Percentiles rank a stretch among this genome's conserved stretches.
phyloP scores from a whole-genome alignment of 2,329 filamentous ascomycete genomes.

The Dothiorella sarmentorum region DNA sequence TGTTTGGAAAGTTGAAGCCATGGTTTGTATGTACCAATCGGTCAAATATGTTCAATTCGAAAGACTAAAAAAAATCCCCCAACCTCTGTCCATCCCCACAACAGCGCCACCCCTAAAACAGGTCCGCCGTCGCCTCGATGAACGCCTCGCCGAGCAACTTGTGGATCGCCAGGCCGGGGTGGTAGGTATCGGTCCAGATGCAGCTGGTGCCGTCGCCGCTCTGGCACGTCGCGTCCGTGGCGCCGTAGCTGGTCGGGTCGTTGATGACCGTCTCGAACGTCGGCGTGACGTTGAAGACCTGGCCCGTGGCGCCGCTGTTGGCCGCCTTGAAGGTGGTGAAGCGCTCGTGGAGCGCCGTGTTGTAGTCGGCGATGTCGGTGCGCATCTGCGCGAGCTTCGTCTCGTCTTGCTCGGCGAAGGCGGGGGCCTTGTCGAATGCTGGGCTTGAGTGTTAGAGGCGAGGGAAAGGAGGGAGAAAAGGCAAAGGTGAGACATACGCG shows the following conservation, averaged over 20 bases:
- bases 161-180: slow-evolving; percentile 21
- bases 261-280: slow-evolving; percentile 45
- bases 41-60: too few species aligned
- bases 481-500: slow-evolving; percentile 37
- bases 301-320: slow-evolving; percentile 34
- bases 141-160: slow-evolving; percentile 13
- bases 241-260: slow-evolving; percentile 42
- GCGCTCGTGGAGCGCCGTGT: slow-evolving; percentile 31
- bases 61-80: too few species aligned
- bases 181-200: slow-evolving; percentile 42
- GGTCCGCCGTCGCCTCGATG: neutral
- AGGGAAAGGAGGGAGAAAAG: neutral
- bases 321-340: slow-evolving; percentile 33
- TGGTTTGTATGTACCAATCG: too few species aligned
- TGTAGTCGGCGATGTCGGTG: slow-evolving; percentile 39
- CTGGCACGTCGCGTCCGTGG: slow-evolving; percentile 43
- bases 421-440: slow-evolving; percentile 23
- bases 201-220: slow-evolving; percentile 44
- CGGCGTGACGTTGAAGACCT: slow-evolving; percentile 41
- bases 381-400: neutral
- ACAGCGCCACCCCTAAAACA: neutral
- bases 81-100: too few species aligned
- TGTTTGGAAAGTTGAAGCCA: too few species aligned
- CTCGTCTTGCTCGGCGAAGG: slow-evolving; percentile 30
- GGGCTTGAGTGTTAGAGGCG: slow-evolving; percentile 17